Conservation (phyloP, 73 alveolate genomes). For the Paramecium tetraurelia region DNA sequence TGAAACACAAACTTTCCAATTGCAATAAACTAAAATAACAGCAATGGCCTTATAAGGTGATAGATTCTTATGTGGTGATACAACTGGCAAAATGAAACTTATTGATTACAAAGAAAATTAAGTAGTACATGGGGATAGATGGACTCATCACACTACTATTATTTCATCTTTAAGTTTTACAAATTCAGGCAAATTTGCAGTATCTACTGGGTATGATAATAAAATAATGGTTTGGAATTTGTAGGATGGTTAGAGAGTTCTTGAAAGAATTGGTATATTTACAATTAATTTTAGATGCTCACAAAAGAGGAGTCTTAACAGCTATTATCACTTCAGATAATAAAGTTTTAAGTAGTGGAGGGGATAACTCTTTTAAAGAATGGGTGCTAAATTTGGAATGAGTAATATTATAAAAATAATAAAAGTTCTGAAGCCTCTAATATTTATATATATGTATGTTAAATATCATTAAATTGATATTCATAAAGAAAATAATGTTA, state of each 20-base stretch:
- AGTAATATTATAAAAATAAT: background rate
- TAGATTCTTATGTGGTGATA: constrained; percentile 27
- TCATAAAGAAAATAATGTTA: background rate
- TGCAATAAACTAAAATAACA: constrained; percentile 8
- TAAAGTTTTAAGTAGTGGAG: constrained; percentile 15
- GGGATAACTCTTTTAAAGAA: background rate
- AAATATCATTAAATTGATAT: background rate
- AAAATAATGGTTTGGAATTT: constrained; percentile 40
- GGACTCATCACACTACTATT: constrained; percentile 48
- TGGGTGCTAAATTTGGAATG: constrained; percentile 2
- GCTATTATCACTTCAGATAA: background rate
- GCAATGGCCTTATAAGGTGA: background rate
- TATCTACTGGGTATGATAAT: constrained; percentile 21
- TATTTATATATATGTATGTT: background rate
- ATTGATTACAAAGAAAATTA: background rate
- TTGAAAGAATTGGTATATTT: background rate
- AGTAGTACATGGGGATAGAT: background rate
- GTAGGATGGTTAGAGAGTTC: background rate
- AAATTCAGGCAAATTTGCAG: background rate
- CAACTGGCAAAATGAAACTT: constrained; percentile 31
- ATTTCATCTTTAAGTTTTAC: constrained; percentile 16
- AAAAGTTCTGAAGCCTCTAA: background rate
- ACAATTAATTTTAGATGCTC: background rate
- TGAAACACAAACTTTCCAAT: background rate
- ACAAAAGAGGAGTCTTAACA: constrained; percentile 42